Base-by-base conservation (phyloP, 768 basidiomycete species). In the Kwoniella dendrophila region DNA sequence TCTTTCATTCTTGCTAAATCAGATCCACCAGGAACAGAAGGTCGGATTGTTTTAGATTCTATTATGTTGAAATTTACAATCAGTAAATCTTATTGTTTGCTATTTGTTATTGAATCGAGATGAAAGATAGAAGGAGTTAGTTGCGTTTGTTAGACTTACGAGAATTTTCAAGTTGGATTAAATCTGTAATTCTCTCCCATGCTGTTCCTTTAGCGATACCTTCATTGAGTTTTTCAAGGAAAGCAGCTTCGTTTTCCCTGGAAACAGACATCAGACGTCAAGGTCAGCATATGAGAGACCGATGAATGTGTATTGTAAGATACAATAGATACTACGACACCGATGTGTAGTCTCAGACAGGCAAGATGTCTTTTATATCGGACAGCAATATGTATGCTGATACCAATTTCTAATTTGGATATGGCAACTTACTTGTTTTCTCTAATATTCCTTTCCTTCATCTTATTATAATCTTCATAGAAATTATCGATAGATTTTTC, bases 1-100 rank as follows among this genome's bases (percentile, higher is more conserved):
- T 99, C 95, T 81, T 92, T 95, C 84, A 90, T 90, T 62, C 95
- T 84, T 44, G 86, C 81, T 36, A 98, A 83, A 73, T 99, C 95
- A 2, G 90, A 92, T 36, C 93, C 92, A 5, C 89, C 89, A 11
- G 90, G 82, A 14, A 91, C 91, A 32, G 89, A 85, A 45, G 92
- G 86, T 18, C 93, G 88, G 70, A 92, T 83, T 3, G 93, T 97
- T 83, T 98, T 99, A 83, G 90, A 93, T 80, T 98, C 78, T 79
- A 44, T n/a, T 10, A 12, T 26, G n/a, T 30, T 4, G 10, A 8
- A 24, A 2, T 29, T 27, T 50, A 32, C 26, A 50, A 30, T 50
- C 48, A 50, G 48, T n/a, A n/a, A n/a, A n/a, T n/a, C n/a, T n/a
- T n/a, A n/a, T n/a, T n/a, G n/a, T n/a, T n/a, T n/a, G n/a, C n/a